Evolutionary conservation across 2,329 filamentous ascomycete genomes (phyloP), one percentile per base, ranked within the genome.

Genomic region (Neocatenulostroma microsporum): DNA sequence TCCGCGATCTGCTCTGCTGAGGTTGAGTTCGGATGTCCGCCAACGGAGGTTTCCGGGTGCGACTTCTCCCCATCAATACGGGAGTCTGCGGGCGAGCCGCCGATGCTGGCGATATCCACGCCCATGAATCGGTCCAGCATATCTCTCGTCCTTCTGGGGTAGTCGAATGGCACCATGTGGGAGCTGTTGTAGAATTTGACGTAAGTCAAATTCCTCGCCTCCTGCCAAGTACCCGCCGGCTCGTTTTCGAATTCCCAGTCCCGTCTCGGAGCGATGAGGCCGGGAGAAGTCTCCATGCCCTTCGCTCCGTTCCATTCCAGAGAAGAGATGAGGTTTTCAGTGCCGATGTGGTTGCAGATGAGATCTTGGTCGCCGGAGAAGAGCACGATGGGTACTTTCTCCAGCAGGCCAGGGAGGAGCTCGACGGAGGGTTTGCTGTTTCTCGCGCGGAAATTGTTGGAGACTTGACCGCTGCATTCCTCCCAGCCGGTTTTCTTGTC

Each of bases 131-230:
- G 83, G 62, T 98, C 89, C 12, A 98, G 78, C 91, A 98, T 98
- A 60, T 96, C 91, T 44, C 89, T 78, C 14, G 80, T 83, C 42
- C 87, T 81, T 31, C 86, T 79, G 1, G 89, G 81, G 51, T 83
- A 84, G 62, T 98, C 89, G 55, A 91, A 96, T 1, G 91, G 93
- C 1, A 98, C 91, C 91, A 98, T 98, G 62, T 98, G 91, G 33
- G 84, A 94, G 12, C 86, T 80, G 61, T 98, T 94, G 69, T 94
- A 85, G 64, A 96, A 94, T 26, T 93, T 72, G 21, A 98, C 80
- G 57, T 98, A 98, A 1, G 91, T 95, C 44, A 98, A 66, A 63
- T 98, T 98, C 47, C 93, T 80, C 2, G 91, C 89, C 58, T 87
- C 78, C 62, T 98, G 93, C 71, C 89, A 98, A 56, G 93, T 85